Evolutionary conservation across 1,139 yeast genomes (phyloP).

Genomic region (Magnusiomyces paraingens): DNA sequence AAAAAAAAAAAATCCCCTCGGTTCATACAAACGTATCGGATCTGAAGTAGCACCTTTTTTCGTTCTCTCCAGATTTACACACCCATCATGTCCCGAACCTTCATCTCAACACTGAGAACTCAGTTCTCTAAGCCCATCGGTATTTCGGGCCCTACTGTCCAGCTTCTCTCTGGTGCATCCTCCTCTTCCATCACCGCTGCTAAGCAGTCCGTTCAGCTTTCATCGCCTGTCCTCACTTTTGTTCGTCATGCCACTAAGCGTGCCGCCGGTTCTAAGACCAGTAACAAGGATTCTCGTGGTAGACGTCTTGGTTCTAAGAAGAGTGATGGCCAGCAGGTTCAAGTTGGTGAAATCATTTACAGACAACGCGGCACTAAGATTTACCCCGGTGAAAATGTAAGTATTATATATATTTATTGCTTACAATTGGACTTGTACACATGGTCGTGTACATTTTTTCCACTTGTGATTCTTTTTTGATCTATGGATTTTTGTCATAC

Average conservation of each 20-base stretch:
- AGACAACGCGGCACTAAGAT: slow-evolving; percentile 96
- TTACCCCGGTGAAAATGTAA: slow-evolving; percentile 80
- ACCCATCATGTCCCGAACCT: not conserved
- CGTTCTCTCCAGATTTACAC: not conserved
- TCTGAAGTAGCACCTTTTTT: not conserved
- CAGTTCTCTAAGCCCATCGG: slow-evolving; percentile 4
- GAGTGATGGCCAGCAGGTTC: slow-evolving; percentile 61
- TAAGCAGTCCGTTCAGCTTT: slow-evolving; percentile 19
- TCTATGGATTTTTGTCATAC: not conserved
- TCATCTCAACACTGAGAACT: slow-evolving; percentile 1
- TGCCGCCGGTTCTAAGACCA: slow-evolving; percentile 90
- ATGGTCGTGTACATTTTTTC: not conserved
- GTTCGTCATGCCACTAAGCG: slow-evolving; percentile 89
- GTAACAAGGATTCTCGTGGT: slow-evolving; percentile 93
- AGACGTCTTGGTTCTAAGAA: slow-evolving; percentile 88
- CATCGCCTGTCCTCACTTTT: slow-evolving; percentile 31
- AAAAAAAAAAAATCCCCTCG: not conserved
- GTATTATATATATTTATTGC: not conserved
- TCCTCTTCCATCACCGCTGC: slow-evolving; percentile 9
- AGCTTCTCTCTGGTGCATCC: slow-evolving; percentile 19
- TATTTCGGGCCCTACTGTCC: not conserved
- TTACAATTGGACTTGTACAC: slow-evolving; percentile 21
- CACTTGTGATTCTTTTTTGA: not conserved
- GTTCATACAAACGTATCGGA: not conserved
- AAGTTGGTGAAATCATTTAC: slow-evolving; percentile 84